Evolutionary conservation across 805 yeast species (phyloP).

Genomic region (Ogataea methanolica): DNA sequence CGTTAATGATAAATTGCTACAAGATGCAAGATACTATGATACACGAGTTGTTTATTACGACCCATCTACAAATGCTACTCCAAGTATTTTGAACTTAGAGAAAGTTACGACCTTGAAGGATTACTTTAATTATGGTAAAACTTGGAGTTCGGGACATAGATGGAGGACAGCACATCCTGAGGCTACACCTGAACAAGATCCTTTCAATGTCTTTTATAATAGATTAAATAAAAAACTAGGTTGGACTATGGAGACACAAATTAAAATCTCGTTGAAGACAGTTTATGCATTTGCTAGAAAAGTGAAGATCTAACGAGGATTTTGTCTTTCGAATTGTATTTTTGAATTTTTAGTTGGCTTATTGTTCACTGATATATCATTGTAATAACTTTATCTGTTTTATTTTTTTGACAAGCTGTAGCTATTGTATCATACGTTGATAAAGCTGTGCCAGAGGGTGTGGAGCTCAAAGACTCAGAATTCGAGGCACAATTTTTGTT

Average conservation of each 20-base stretch:
- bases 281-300: constrained; percentile 46
- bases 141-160: constrained; percentile 67
- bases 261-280: constrained; percentile 46
- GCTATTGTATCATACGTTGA: no score
- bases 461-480: no score
- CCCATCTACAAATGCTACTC: constrained; percentile 14
- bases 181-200: constrained; percentile 23
- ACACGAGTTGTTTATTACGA: constrained; percentile 29
- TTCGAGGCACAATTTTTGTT: no score
- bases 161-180: constrained; percentile 39
- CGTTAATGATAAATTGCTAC: constrained; percentile 38
- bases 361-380: no score
- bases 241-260: constrained; percentile 38
- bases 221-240: constrained; percentile 38
- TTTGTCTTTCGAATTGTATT: no score
- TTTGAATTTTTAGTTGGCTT: no score
- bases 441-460: no score
- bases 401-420: no score
- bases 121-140: constrained; percentile 50
- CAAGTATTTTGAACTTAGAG: constrained; percentile 29
- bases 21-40: constrained; percentile 22
- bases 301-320: background rate
- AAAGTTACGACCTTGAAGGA: constrained; percentile 39
- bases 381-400: no score
- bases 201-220: constrained; percentile 30